Evolutionary conservation across 805 yeast species (phyloP).

Genomic region (Metschnikowia arizonensis): DNA sequence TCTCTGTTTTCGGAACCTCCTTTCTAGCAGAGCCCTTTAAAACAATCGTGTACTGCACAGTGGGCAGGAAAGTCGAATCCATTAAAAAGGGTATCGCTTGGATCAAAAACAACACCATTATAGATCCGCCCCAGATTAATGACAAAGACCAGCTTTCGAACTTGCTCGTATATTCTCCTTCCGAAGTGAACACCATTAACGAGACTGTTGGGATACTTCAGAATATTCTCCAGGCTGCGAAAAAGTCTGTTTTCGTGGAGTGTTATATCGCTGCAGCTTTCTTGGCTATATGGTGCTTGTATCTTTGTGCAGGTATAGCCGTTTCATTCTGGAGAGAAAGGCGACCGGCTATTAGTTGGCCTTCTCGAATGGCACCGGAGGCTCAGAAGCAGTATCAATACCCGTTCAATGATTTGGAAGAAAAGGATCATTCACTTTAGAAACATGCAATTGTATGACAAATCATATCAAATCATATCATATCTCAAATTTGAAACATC

Average conservation of each 20-base stretch:
- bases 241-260: constrained; percentile 40
- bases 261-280: constrained; percentile 44
- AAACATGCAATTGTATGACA: too few species aligned
- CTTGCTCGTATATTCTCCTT: constrained; percentile 46
- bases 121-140: constrained; percentile 9
- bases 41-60: constrained; percentile 70
- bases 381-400: constrained; percentile 8
- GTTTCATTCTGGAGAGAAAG: constrained; percentile 8
- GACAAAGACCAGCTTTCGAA: constrained; percentile 27
- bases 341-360: constrained; percentile 12
- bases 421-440: not conserved
- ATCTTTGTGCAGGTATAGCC: constrained; percentile 37
- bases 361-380: constrained; percentile 8
- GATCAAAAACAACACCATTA: constrained; percentile 56
- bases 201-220: constrained; percentile 27
- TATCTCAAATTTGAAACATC: not conserved
- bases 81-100: constrained; percentile 74
- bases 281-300: constrained; percentile 46
- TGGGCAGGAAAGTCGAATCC: constrained; percentile 65
- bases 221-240: constrained; percentile 29
- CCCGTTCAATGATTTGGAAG: constrained; percentile 12
- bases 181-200: constrained; percentile 38
- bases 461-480: too few species aligned
- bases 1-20: constrained; percentile 62
- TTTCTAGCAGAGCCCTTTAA: constrained; percentile 59